phyloP scores from a whole-genome alignment of 768 basidiomycete species.

The Cubamyces lactineus region DNA sequence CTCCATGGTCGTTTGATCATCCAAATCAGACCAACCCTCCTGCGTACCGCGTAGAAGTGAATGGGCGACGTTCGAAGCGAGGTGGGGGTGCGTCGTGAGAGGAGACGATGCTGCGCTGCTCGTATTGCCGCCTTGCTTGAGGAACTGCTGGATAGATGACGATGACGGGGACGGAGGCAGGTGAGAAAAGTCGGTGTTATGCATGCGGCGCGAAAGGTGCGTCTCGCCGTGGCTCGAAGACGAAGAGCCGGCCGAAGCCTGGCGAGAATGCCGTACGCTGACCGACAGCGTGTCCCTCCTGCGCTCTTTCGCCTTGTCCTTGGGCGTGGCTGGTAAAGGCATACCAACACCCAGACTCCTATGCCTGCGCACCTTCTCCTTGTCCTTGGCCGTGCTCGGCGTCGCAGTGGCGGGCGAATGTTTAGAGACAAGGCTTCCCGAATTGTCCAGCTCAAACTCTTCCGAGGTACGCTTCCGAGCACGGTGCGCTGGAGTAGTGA shows the following conservation, averaged over 20 bases:
- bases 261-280: constrained; percentile 54
- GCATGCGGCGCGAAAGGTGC: constrained; percentile 58
- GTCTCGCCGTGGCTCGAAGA: constrained; percentile 60
- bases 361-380: constrained; percentile 63
- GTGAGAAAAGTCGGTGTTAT: constrained; percentile 82
- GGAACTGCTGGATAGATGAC: constrained; percentile 85
- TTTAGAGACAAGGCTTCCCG: constrained; percentile 62
- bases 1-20: constrained; percentile 88
- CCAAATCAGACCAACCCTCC: constrained; percentile 86
- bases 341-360: constrained; percentile 66
- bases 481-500: constrained; percentile 52
- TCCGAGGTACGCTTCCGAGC: constrained; percentile 80
- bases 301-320: constrained; percentile 52
- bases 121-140: constrained; percentile 57
- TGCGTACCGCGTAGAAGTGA: constrained; percentile 86
- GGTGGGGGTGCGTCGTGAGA: constrained; percentile 43
- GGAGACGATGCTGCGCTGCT: constrained; percentile 42
- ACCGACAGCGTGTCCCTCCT: constrained; percentile 37
- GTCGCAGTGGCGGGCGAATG: constrained; percentile 37
- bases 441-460: constrained; percentile 80
- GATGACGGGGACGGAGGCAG: constrained; percentile 90
- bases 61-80: constrained; percentile 76
- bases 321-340: constrained; percentile 38
- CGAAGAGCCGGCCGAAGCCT: constrained; percentile 69
- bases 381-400: constrained; percentile 41